Conservation (phyloP, 2,329 filamentous ascomycete genomes). For the Aurifilum marmelostoma region DNA sequence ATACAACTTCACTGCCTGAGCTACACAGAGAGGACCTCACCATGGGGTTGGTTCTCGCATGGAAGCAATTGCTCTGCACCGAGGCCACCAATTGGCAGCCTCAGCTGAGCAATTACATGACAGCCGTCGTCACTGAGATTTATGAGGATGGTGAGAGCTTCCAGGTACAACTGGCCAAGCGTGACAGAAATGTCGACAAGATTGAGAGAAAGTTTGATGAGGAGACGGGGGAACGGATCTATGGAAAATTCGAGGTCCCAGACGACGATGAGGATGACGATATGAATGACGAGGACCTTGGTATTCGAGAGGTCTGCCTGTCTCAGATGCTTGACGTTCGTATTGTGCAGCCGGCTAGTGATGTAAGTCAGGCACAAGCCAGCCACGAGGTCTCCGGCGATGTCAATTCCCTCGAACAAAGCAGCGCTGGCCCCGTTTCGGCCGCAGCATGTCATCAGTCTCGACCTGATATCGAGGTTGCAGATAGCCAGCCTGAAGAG, state of each 20-base stretch:
- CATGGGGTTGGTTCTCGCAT: conserved; percentile 68
- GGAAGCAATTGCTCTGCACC: conserved; percentile 66
- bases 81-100: conserved; percentile 69
- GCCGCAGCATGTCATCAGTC: neutral
- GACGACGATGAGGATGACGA: conserved; percentile 60
- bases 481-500: conserved; percentile 22
- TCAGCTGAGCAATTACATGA: conserved; percentile 59
- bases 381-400: neutral
- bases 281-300: conserved; percentile 59
- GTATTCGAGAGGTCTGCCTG: conserved; percentile 63
- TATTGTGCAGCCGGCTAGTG: conserved; percentile 55
- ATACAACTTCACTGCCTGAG: conserved; percentile 56
- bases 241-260: conserved; percentile 77
- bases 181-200: conserved; percentile 63
- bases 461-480: conserved; percentile 18
- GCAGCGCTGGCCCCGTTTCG: neutral
- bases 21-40: conserved; percentile 54
- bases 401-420: neutral
- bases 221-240: conserved; percentile 71
- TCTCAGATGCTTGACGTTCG: conserved; percentile 69
- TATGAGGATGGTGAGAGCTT: conserved; percentile 56
- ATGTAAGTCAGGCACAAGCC: conserved; percentile 2
- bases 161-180: conserved; percentile 66
- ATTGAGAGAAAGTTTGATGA: conserved; percentile 66
- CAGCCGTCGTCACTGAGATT: conserved; percentile 65